These are phyloP conservation scores for Schoenoplectus triqueter DNA, from an alignment of 202 grass and related monocot species.

Conservation along the genomic window DNA sequence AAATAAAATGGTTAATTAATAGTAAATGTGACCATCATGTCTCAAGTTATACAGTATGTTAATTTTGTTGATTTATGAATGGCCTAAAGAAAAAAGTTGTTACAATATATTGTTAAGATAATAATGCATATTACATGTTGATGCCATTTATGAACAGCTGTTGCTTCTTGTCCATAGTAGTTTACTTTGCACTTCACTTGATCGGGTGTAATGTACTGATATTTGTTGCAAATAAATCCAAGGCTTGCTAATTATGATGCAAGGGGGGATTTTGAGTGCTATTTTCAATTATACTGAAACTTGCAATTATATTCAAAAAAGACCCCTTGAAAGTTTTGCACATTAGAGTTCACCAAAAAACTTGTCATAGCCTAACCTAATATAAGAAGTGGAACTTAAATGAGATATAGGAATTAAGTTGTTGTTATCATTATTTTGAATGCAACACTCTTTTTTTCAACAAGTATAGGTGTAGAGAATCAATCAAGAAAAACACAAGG, in stretches of 20 bases:
- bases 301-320: background rate
- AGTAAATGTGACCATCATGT: background rate
- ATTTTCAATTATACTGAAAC: background rate
- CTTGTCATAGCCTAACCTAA: background rate
- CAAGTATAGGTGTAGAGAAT: slow-evolving; percentile 84
- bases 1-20: slow-evolving; percentile 28
- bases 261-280: background rate
- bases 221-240: background rate
- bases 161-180: slow-evolving; percentile 1
- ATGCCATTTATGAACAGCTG: background rate
- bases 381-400: slow-evolving; percentile 5
- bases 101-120: background rate
- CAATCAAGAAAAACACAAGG: slow-evolving; percentile 89
- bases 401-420: background rate
- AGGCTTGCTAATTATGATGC: slow-evolving; percentile 21
- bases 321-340: background rate
- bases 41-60: background rate
- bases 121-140: background rate
- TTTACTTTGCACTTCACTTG: slow-evolving; percentile 6
- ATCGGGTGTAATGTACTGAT: background rate
- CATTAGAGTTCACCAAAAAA: background rate
- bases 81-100: too few species aligned
- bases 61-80: background rate
- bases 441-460: slow-evolving; percentile 6
- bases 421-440: slow-evolving; percentile 2